Evolutionary conservation across 2,329 filamentous ascomycete species (phyloP), one percentile per base, ranked within the genome.

Genomic region (Cadophora sp.): DNA sequence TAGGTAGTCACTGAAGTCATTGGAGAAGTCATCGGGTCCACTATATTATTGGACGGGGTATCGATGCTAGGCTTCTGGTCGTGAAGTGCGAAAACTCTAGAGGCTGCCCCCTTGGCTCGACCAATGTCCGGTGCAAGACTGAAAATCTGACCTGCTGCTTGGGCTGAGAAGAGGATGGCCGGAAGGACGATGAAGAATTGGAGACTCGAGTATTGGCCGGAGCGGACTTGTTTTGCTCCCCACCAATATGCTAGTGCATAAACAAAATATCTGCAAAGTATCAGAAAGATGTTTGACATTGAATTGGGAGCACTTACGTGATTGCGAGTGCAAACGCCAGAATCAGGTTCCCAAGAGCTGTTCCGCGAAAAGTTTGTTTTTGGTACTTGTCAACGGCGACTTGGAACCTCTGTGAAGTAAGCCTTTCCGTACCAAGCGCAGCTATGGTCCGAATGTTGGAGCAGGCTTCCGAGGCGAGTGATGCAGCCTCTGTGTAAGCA

Each of bases 201-300:
- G 37, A 89, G 87, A 53, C 86, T 86, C 2, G 80, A 83, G 72
- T 91, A 91, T 66, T 87, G 81, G 4, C 91, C 91, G 51, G 85
- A 83, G 62, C 89, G 85, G 68, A 94, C 92, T 70, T 89, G 87
- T 73, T 87, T 90, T 0, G 91, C 85, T 3, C 91, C 91, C 91
- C 91, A 94, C 90, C 91, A 94, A 79, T 93, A 94, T 0, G 91
- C 89, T 64, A 94, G 85, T 0, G 91, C 89, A 74, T 93, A 92
- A 29, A 93, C 87, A 62, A 92, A 83, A 74, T 90, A 91, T 24
- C 88, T 86, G 12, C 84, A 80, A 83, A 85, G 74, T 87, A 85
- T 48, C 71, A 75, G 31, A 71, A 71, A 34, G 70, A 31, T 43
- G 4, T n/a, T 22, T 24, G 37, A 3, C n/a, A 62, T 48, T 12